Evolutionary conservation across 495 filamentous ascomycete species (phyloP).

Genomic region (Neurospora sp.): DNA sequence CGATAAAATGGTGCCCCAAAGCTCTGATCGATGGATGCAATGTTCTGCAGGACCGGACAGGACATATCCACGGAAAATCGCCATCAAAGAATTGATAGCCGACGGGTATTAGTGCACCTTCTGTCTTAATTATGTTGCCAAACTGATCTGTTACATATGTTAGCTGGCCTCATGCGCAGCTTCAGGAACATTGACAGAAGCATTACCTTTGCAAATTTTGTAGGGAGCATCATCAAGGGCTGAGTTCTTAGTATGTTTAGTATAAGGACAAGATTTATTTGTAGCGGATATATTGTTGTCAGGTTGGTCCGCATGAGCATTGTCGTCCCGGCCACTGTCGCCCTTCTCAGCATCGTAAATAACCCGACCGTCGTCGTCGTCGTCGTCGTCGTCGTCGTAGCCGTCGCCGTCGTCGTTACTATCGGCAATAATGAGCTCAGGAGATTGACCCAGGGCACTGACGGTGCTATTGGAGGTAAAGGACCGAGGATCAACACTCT

Average conservation of each 20-base stretch:
- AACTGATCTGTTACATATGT: neutral
- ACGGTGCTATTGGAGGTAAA: neutral
- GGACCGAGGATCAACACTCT: neutral
- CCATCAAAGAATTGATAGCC: conserved; percentile 12
- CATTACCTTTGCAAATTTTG: conserved; percentile 2
- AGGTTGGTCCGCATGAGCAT: neutral
- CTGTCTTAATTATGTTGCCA: neutral
- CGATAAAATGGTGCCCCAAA: conserved; percentile 18
- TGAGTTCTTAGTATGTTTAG: neutral
- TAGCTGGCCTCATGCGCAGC: neutral
- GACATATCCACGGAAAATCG: conserved; percentile 20
- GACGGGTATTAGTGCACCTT: conserved; percentile 15
- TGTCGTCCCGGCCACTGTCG: neutral
- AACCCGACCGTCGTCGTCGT: neutral
- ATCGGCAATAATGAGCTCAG: neutral
- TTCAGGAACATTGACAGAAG: neutral
- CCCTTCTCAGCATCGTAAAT: neutral
- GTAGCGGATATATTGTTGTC: neutral
- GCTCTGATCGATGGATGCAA: conserved; percentile 8
- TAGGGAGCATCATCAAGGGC: conserved; percentile 4
- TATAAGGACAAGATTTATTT: neutral
- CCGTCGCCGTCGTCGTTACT: neutral
- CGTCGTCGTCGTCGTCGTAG: neutral
- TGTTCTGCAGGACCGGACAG: conserved; percentile 17
- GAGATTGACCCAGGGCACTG: neutral